These are phyloP conservation scores for Mycena belliarum DNA, from an alignment of 768 basidiomycete genomes.

Conservation along the genomic window DNA sequence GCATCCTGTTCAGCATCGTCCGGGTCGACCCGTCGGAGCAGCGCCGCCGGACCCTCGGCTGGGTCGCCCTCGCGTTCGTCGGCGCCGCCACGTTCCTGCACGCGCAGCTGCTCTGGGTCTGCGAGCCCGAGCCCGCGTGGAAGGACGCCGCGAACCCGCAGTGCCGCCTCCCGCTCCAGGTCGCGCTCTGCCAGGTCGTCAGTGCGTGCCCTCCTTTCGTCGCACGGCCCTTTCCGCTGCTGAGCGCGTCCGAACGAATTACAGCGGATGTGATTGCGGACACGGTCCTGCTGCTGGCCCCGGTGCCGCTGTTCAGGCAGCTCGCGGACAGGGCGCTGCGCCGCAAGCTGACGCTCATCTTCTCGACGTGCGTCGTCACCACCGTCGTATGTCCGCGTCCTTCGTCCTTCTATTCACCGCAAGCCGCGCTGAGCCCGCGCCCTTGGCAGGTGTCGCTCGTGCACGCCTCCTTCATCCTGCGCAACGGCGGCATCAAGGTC, in stretches of 20 bases:
- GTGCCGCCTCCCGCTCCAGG: slow-evolving; percentile 45
- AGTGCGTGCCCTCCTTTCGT: slow-evolving; percentile 43
- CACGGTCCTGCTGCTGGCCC: slow-evolving; percentile 44
- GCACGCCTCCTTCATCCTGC: slow-evolving; percentile 45
- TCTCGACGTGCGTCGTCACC: slow-evolving; percentile 55
- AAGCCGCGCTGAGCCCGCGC: no score
- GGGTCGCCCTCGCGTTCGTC: slow-evolving; percentile 33
- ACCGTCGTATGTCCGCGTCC: slow-evolving; percentile 36
- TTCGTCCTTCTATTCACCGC: no score
- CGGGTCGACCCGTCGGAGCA: slow-evolving; percentile 44
- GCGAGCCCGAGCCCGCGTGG: slow-evolving; percentile 42
- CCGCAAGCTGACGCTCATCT: slow-evolving; percentile 47
- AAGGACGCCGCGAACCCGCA: slow-evolving; percentile 35
- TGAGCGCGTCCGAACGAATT: no score
- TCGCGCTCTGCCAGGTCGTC: slow-evolving; percentile 53
- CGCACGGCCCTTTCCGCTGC: no score
- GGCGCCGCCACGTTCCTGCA: slow-evolving; percentile 38
- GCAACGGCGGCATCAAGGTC: slow-evolving; percentile 28
- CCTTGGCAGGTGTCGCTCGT: slow-evolving; percentile 37
- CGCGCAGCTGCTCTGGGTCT: slow-evolving; percentile 47
- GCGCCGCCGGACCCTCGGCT: slow-evolving; percentile 27
- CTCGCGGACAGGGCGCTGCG: slow-evolving; percentile 41
- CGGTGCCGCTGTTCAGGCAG: slow-evolving; percentile 45
- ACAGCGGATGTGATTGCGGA: slow-evolving; percentile 55
- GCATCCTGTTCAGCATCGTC: slow-evolving; percentile 56